A percentile compares a stretch with the other conserved stretches of the same genome.
These are phyloP conservation scores for Diaporthe destruens DNA, from an alignment of 2,329 filamentous ascomycete species.

Conservation along the genomic window DNA sequence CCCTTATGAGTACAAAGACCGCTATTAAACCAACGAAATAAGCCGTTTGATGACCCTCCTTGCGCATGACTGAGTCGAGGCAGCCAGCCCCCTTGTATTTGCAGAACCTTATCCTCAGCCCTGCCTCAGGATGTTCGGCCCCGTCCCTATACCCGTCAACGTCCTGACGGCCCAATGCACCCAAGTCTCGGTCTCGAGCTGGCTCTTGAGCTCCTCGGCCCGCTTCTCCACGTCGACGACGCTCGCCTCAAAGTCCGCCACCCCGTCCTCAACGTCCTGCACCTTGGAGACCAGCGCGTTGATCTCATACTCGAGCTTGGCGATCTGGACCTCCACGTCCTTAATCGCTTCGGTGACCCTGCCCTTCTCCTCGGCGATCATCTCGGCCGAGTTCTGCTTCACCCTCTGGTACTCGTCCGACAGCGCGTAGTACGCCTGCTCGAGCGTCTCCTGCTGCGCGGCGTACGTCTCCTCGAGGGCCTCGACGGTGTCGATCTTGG, in stretches of 20 bases:
- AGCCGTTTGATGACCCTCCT: background rate
- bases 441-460: slow-evolving; percentile 74
- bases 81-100: background rate
- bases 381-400: slow-evolving; percentile 74
- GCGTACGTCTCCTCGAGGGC: slow-evolving; percentile 72
- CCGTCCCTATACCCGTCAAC: slow-evolving; percentile 70
- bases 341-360: slow-evolving; percentile 78
- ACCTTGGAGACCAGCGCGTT: slow-evolving; percentile 83
- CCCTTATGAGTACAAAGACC: background rate
- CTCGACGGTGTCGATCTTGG: slow-evolving; percentile 68
- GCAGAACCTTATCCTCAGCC: background rate
- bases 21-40: background rate
- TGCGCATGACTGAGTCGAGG: background rate
- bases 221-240: slow-evolving; percentile 78
- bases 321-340: slow-evolving; percentile 83
- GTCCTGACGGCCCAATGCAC: slow-evolving; percentile 74
- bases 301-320: slow-evolving; percentile 94
- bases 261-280: slow-evolving; percentile 86
- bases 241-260: slow-evolving; percentile 83
- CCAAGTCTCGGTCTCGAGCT: slow-evolving; percentile 75
- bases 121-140: slow-evolving; percentile 65
- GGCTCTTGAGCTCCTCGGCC: slow-evolving; percentile 71
- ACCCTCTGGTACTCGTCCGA: slow-evolving; percentile 78
- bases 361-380: slow-evolving; percentile 77
- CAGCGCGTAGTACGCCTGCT: slow-evolving; percentile 76